A percentile compares a stretch with the other conserved stretches of the same genome.
These are phyloP conservation scores for Metschnikowia kunwiensis DNA, from an alignment of 805 yeast species.

Conservation along the genomic window DNA sequence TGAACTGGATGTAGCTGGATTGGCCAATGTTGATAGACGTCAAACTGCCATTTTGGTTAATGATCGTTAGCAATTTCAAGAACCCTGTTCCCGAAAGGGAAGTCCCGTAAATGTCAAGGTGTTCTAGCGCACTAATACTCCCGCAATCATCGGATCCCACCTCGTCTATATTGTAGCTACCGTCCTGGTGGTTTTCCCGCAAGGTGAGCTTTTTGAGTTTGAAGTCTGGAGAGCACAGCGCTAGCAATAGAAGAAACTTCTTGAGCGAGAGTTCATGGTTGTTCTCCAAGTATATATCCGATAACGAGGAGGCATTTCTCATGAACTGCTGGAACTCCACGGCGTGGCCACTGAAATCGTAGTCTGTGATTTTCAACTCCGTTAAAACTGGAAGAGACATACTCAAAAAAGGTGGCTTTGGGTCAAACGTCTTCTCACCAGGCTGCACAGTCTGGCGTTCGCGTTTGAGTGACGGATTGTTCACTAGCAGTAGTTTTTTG, in stretches of 20 bases:
- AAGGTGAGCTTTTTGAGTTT: slow-evolving; percentile 25
- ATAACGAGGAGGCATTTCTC: slow-evolving; percentile 1
- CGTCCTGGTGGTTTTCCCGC: slow-evolving; percentile 26
- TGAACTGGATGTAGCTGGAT: slow-evolving; percentile 12
- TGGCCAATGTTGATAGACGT: slow-evolving; percentile 15
- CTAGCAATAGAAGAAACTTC: slow-evolving; percentile 27
- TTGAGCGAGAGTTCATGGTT: slow-evolving; percentile 28
- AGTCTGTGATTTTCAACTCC: slow-evolving; percentile 29
- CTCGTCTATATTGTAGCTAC: slow-evolving; percentile 27
- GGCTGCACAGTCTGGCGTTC: slow-evolving; percentile 10
- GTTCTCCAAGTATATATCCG: slow-evolving; percentile 30
- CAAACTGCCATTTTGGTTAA: slow-evolving; percentile 6
- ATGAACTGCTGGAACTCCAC: slow-evolving; percentile 2
- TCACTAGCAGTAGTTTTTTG: slow-evolving; percentile 24
- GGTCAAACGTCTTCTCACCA: slow-evolving; percentile 20
- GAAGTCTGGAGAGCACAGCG: slow-evolving; percentile 29
- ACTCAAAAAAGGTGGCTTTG: slow-evolving; percentile 25
- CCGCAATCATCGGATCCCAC: slow-evolving; percentile 23
- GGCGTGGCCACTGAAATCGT: slow-evolving; percentile 27
- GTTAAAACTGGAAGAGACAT: slow-evolving; percentile 23
- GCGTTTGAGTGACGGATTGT: slow-evolving; percentile 26
- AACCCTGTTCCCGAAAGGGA: slow-evolving; percentile 14
- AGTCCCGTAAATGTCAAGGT: slow-evolving; percentile 28
- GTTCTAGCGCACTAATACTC: slow-evolving; percentile 22
- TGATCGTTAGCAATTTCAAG: slow-evolving; percentile 11